Base-by-base conservation (phyloP, 371 early-diverging fungal genomes). In the Circinella umbellata region DNA sequence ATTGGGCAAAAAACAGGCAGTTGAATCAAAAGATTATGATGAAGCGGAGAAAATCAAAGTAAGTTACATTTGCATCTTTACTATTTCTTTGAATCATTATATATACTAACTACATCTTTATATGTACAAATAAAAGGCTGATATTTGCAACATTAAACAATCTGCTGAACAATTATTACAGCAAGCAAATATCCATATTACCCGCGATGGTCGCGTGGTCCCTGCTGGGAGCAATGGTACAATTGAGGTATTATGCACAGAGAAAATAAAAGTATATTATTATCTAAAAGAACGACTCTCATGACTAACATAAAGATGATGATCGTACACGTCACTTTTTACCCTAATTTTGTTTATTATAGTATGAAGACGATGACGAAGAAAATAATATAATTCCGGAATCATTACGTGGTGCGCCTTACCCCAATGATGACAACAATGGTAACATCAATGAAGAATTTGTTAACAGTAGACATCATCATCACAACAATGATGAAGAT, bases 11-110 rank as follows among this genome's bases (percentile, higher is more conserved):
- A 78, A 82, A 20, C 77, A 84, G 37, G 91, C 92, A 6, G 88
- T 90, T 3, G 82, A 88, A 49, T 76, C 76, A 18, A 93, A 93
- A 68, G 92, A 94, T 38, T 94, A 90, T 73, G 93, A 92, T 61
- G 79, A 85, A 69, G 94, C 94, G 1, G 91, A 90, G 63, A 86
- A 88, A 53, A 76, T 89, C 34, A 92, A 93, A 83, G 73, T 73
- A 42, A 39, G 42, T 42, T 9, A 42, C 11, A 9, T 6, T 42
- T 42, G 42, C 3, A 9, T 6, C 42, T 1, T 9, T 42, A 42
- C 3, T 9, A 42, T 42, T 9, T 42, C 42, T 6, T 9, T 42
- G 3, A 3, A 9, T 3, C 42, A 11, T 42, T 11, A 42, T 42
- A 9, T 42, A 9, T 11, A 42, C 11, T 42, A 42, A 6, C 6